A percentile compares a stretch with the other conserved stretches of the same genome.
Evolutionary conservation across 1,284 basidiomycete genomes (phyloP).

Genomic region (Sporisorium sorghi): DNA sequence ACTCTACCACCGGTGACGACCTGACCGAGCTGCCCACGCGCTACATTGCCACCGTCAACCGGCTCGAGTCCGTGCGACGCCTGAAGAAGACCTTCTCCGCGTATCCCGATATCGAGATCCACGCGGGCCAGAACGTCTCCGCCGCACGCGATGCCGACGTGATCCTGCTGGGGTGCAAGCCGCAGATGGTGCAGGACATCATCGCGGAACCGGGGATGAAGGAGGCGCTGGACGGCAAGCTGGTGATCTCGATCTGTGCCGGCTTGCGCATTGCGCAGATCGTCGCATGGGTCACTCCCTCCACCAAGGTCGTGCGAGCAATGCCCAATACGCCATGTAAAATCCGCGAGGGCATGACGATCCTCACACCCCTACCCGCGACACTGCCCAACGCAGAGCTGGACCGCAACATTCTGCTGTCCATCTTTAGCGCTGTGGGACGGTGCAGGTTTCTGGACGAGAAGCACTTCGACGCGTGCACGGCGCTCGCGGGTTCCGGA

Average conservation of each 20-base stretch:
- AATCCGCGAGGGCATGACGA: slow-evolving; percentile 69
- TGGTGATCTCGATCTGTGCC: slow-evolving; percentile 95
- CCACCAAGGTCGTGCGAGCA: slow-evolving; percentile 88
- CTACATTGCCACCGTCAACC: slow-evolving; percentile 90
- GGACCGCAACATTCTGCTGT: slow-evolving; percentile 55
- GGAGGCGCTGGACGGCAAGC: slow-evolving; percentile 86
- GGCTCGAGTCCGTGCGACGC: slow-evolving; percentile 80
- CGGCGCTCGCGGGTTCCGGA: slow-evolving; percentile 93
- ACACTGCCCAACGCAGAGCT: slow-evolving; percentile 38
- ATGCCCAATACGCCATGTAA: slow-evolving; percentile 99
- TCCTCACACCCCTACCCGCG: slow-evolving; percentile 60
- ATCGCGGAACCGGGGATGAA: slow-evolving; percentile 83
- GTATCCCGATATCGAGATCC: slow-evolving; percentile 76
- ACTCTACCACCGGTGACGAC: slow-evolving; percentile 45
- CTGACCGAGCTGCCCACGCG: slow-evolving; percentile 75
- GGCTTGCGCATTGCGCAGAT: slow-evolving; percentile 91
- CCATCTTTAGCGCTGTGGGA: slow-evolving; percentile 66
- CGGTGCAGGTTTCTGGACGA: slow-evolving; percentile 65
- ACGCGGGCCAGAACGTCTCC: slow-evolving; percentile 77
- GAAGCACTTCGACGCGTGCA: slow-evolving; percentile 92
- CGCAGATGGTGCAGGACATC: slow-evolving; percentile 84
- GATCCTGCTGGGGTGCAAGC: slow-evolving; percentile 79
- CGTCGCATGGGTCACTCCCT: slow-evolving; percentile 77
- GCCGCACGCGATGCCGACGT: slow-evolving; percentile 84
- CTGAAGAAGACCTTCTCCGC: slow-evolving; percentile 76